Evolutionary conservation across 2,329 filamentous ascomycete species (phyloP).

Genomic region (Thelonectria olida): DNA sequence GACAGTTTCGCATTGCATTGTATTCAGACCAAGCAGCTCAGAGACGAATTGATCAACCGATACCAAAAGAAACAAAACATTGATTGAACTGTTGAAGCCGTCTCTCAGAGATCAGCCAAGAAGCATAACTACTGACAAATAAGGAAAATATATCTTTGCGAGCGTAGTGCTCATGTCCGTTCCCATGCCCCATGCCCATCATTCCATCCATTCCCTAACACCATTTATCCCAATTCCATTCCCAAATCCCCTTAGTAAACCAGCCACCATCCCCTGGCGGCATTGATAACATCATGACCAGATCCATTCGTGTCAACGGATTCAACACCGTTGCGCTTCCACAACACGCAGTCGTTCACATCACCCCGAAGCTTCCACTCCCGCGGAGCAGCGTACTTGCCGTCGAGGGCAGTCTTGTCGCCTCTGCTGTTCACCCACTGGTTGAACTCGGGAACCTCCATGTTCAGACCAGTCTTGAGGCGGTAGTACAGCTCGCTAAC

Average conservation of each 20-base stretch:
- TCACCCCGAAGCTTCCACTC: constrained; percentile 34
- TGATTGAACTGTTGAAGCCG: too few species aligned
- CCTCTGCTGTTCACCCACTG: constrained; percentile 29
- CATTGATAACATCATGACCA: constrained; percentile 27
- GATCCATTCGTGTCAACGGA: constrained; percentile 7
- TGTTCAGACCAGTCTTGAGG: constrained; percentile 25
- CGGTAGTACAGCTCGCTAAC: constrained; percentile 30
- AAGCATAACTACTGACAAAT: too few species aligned
- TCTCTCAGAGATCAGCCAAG: too few species aligned
- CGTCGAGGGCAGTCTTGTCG: constrained; percentile 28
- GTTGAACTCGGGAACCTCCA: constrained; percentile 31
- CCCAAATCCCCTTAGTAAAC: background rate
- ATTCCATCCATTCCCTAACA: background rate
- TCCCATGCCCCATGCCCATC: background rate
- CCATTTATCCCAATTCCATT: background rate
- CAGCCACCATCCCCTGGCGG: constrained; percentile 30
- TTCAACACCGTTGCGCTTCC: constrained; percentile 19
- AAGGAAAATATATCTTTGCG: too few species aligned
- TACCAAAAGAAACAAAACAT: too few species aligned
- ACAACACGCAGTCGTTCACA: constrained; percentile 15
- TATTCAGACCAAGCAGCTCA: too few species aligned
- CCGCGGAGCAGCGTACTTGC: constrained; percentile 26
- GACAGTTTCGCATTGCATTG: too few species aligned
- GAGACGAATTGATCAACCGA: too few species aligned
- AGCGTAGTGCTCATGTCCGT: background rate